phyloP scores from a whole-genome alignment of 192 early-diverging fungal genomes.

The Coemansia sp. region DNA sequence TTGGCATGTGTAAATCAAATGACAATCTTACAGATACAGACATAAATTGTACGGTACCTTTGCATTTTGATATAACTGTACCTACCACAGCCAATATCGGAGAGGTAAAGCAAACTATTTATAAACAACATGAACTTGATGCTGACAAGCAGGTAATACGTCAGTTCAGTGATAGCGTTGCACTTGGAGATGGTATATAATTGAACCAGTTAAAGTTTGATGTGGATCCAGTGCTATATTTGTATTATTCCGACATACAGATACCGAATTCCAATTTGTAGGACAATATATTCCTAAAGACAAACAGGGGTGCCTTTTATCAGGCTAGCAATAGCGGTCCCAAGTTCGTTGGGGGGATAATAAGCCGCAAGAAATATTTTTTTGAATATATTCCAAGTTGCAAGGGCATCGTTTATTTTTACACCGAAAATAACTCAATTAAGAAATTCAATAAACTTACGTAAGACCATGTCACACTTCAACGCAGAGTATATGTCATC shows the following conservation, averaged over 20 bases:
- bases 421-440: neutral
- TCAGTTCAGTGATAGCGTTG: neutral
- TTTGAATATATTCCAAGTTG: neutral
- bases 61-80: neutral
- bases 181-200: neutral
- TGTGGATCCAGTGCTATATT: neutral
- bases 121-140: neutral
- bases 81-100: neutral
- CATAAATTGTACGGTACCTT: neutral
- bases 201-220: neutral
- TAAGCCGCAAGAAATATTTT: too few species aligned
- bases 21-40: neutral
- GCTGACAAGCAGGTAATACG: neutral
- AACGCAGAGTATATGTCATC: slow-evolving; percentile 13
- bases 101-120: neutral
- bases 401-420: neutral
- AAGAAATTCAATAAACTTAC: slow-evolving; percentile 21
- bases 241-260: neutral
- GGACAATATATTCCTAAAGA: neutral
- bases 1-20: neutral
- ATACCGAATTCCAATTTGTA: neutral
- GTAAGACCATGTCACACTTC: slow-evolving; percentile 19
- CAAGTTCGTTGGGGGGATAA: too few species aligned
- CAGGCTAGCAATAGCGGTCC: neutral
- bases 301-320: neutral